These are phyloP conservation scores for Aspergillus nidulans DNA, from an alignment of 495 filamentous ascomycete genomes.

Conservation along the genomic window DNA sequence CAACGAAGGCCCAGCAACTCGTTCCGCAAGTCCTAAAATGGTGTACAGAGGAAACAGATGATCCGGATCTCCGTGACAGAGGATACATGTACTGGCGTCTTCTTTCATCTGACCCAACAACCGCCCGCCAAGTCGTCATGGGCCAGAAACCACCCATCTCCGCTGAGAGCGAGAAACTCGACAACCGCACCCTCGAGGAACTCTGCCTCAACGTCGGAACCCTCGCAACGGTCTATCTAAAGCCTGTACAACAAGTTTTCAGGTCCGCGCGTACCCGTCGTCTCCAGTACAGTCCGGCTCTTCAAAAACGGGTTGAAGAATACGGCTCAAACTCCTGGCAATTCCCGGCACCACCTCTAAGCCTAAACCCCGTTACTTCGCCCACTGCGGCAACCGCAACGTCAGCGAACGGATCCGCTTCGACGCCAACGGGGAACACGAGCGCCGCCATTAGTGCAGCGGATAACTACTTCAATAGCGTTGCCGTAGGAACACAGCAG, in stretches of 20 bases:
- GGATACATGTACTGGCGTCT: slow-evolving; percentile 99
- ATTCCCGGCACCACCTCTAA: slow-evolving; percentile 20
- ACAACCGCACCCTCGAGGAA: slow-evolving; percentile 88
- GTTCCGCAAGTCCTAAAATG: slow-evolving; percentile 96
- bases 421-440: slow-evolving; percentile 38
- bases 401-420: slow-evolving; percentile 19
- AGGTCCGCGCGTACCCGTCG: slow-evolving; percentile 75
- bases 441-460: slow-evolving; percentile 73
- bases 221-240: slow-evolving; percentile 93
- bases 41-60: slow-evolving; percentile 98
- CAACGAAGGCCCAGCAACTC: slow-evolving; percentile 88
- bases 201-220: slow-evolving; percentile 97
- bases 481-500: slow-evolving; percentile 63
- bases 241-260: slow-evolving; percentile 98
- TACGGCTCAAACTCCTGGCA: slow-evolving; percentile 35
- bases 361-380: slow-evolving; percentile 7
- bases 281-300: slow-evolving; percentile 73
- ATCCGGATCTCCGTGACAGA: slow-evolving; percentile 90
- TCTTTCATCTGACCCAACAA: slow-evolving; percentile 85
- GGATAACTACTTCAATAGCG: slow-evolving; percentile 77
- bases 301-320: slow-evolving; percentile 64
- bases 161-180: slow-evolving; percentile 91
- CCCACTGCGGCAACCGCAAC: slow-evolving; percentile 13
- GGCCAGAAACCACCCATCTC: slow-evolving; percentile 96
- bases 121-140: slow-evolving; percentile 88